Evolutionary conservation across 805 yeast species (phyloP), one percentile per base, ranked within the genome.

Genomic region (Wickerhamomyces sydowiorum): DNA sequence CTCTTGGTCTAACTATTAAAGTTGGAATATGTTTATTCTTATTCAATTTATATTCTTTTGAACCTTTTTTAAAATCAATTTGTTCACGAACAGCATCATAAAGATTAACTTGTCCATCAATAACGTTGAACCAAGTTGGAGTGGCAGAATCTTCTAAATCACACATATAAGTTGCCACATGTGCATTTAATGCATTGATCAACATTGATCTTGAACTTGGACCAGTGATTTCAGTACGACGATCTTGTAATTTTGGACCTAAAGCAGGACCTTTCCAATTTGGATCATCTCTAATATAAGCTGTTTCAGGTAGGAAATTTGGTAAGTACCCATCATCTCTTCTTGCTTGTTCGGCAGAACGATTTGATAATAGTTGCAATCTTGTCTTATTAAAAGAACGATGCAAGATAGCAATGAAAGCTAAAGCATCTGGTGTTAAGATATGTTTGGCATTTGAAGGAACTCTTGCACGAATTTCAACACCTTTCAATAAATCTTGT

Each of bases 141-240:
- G 91, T 78, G 53, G 85, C 77, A 15, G 90, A 82, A 62, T 85
- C 93, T 63, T 85, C 95, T 56, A 85, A 82, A 67, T 85, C 95
- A 34, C 88, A 81, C 93, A 85, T 85, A 61, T 85, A 85, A 24
- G 93, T 84, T 48, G 83, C 83, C 35, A 85, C 93, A 41, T 75
- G 72, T 1, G 90, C 80, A 64, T 85, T 85, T 60, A 85, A 72
- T 3, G 91, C 93, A 57, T 84, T 85, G 56, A 85, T 79, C 49
- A 85, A 77, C 95, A 85, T 85, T 54, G 85, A 82, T 50, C 91
- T 75, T 59, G 83, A 84, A 41, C 90, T 85, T 18, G 95, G 95
- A 39, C 95, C 95, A 20, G 95, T 85, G 62, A 85, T 85, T 64
- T 85, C 93, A 35, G 78, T 80, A 59, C 88, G 75, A 67, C 95